Evolutionary conservation across 148 eudicot species (phyloP).

Genomic region (Nepenthes gracilis): DNA sequence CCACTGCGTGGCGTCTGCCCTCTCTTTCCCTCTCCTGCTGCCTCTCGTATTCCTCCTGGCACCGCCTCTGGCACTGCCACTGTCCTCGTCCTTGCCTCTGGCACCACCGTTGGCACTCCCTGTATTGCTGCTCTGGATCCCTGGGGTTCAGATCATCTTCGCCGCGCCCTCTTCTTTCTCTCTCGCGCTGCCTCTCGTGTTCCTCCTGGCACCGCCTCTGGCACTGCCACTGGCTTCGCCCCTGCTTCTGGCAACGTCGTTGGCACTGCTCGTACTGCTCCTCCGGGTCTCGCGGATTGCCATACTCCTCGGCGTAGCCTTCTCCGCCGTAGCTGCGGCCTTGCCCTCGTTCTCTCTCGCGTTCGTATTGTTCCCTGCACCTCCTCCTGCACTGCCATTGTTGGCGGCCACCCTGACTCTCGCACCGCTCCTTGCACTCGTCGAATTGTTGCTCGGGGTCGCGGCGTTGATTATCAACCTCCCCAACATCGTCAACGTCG

Average conservation of each 20-base stretch:
- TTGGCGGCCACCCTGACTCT: background rate
- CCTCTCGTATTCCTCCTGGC: background rate
- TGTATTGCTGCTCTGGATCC: background rate
- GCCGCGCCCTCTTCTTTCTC: background rate
- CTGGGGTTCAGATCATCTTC: conserved; percentile 1
- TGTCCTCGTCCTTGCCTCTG: background rate
- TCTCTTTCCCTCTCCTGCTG: background rate
- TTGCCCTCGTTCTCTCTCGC: background rate
- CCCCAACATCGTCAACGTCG: background rate
- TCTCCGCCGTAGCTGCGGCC: background rate
- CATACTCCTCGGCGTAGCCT: background rate
- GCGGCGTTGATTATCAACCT: background rate
- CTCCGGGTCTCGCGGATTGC: background rate
- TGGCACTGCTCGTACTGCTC: background rate
- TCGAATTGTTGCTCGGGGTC: background rate
- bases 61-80: background rate
- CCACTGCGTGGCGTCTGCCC: background rate
- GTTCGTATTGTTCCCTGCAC: background rate
- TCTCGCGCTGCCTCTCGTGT: background rate
- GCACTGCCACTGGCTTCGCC: background rate
- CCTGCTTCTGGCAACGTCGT: background rate
- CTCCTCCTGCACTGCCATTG: background rate
- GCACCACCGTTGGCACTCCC: background rate
- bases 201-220: background rate
- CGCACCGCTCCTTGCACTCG: background rate